Evolutionary conservation across 2,329 filamentous ascomycete genomes (phyloP), one percentile per base, ranked within the genome.

Genomic region (Neofusicoccum sp.): DNA sequence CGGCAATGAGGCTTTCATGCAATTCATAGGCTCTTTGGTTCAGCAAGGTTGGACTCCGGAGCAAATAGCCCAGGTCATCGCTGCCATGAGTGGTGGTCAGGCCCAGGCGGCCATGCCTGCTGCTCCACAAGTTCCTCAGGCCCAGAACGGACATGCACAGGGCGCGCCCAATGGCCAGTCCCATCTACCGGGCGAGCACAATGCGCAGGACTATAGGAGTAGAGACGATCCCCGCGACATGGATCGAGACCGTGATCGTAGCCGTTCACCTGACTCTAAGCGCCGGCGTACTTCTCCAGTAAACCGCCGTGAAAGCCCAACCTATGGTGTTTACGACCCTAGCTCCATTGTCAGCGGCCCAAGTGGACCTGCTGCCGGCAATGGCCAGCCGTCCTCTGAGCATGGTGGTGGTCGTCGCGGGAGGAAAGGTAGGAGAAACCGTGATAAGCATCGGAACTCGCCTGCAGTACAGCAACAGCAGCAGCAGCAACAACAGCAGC

Each of bases 251-350:
- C 54, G 60, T 44, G 56, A 62, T 59, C 86, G 69, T 43, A 78
- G 75, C 62, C 70, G 90, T 40, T 96, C 92, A 65, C 90, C 92
- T 54, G 87, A 88, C 61, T 88, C 86, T 70, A 85, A 86, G 66
- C 90, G 89, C 81, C 87, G 86, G 67, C 81, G 83, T 63, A 86
- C 85, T 63, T 82, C 81, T 66, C 87, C 83, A 33, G 80, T 82
- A 57, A 81, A 82, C 66, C 84, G 85, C 65, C 82, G 85, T 62
- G 82, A 84, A 69, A 91, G 90, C 67, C 88, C 88, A 58, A 86
- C 87, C 6, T 89, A 88, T 75, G 88, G 85, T 63, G 85, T 88
- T 58, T 93, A 90, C 76, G 87, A 89, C 63, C 87, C 84, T 63
- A 86, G 88, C 70, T 67, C 69, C 57, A 65, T 60, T 47, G 63